Base-by-base conservation (phyloP, 768 basidiomycete species). In the Auricularia heimuer region DNA sequence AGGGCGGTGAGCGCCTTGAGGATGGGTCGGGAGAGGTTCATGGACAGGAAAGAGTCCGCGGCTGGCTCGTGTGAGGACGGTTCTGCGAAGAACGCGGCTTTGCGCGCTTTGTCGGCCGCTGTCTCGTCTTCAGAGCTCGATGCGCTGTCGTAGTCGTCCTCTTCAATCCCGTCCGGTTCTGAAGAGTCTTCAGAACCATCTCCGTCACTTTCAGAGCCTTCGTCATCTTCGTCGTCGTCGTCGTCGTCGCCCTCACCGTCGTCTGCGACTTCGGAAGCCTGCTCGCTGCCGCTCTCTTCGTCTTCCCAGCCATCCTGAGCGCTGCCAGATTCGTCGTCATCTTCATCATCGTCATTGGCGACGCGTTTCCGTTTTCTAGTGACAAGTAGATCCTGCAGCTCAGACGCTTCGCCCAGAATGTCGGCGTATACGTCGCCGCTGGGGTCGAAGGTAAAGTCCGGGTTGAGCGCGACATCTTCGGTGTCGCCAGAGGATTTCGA, bases 1-100 rank as follows among this genome's bases (percentile, higher is more conserved):
- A 98, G 80, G 6, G 86, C 79, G n/a, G 90, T 88, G 61, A 98
- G 77, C 14, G 95, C 90, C 71, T 94, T 96, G 62, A 97, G 82
- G 56, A 98, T 82, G 1, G 94, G 97, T 35, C 97, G 89, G 1
- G 97, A 98, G 35, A 99, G 82, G 73, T 95, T 96, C 92, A 97
- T 94, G 8, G 89, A 85, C 44, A 92, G 77, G 79, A 97, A 97
- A 16, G 95, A 93, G 24, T 71, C 72, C 1, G 85, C 81, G 67
- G 91, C 88, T 8, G 56, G 56, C 24, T 60, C 56, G 56, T 21
- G 21, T 14, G 56, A 60, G 7, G 56, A 24, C 7, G 56, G 56
- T 24, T 60, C 56, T 29, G 56, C 56, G 75, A 97, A 98, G 75
- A 91, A 98, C 14, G 91, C 92, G 29, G 85, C 83, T 77, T 97